Evolutionary conservation across 2,329 filamentous ascomycete species (phyloP).

Genomic region (Sarocladium kiliense): DNA sequence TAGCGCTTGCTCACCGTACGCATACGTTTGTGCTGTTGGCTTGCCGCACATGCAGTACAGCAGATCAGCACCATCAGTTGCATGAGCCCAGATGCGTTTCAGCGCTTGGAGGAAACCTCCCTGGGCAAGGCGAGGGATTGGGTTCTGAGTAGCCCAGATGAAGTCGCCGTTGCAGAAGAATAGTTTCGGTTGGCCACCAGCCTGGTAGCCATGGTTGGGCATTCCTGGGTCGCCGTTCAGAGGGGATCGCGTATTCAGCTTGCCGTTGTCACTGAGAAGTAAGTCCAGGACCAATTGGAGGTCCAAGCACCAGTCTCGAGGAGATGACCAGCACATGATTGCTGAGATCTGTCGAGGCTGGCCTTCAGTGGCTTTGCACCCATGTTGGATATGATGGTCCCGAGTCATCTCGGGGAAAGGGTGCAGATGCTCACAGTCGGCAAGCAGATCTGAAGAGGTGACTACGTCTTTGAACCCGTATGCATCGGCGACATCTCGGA

Average conservation of each 20-base stretch:
- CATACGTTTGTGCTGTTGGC: constrained; percentile 57
- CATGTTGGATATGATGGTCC: constrained; percentile 26
- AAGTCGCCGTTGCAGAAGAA: constrained; percentile 70
- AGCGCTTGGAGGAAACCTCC: constrained; percentile 63
- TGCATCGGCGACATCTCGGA: constrained; percentile 21
- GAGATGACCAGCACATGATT: constrained; percentile 27
- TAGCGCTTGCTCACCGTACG: constrained; percentile 60
- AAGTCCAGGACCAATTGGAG: constrained; percentile 26
- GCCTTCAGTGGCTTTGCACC: constrained; percentile 31
- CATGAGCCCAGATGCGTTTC: constrained; percentile 56
- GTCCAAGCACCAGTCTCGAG: constrained; percentile 30
- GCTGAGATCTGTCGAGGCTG: constrained; percentile 32
- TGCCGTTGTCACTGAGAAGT: constrained; percentile 40
- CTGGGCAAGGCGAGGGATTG: constrained; percentile 63
- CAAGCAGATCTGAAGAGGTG: constrained; percentile 28
- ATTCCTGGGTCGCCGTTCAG: constrained; percentile 46
- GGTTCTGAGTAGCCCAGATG: constrained; percentile 63
- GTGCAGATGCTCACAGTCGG: constrained; percentile 19
- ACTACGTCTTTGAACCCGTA: constrained; percentile 32
- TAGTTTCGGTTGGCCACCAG: constrained; percentile 59
- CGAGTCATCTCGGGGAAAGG: constrained; percentile 30
- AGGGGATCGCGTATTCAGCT: constrained; percentile 55
- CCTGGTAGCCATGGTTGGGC: constrained; percentile 29
- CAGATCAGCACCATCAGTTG: constrained; percentile 33
- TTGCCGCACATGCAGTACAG: constrained; percentile 60